Percentiles rank a stretch among this genome's conserved stretches.
phyloP scores from a whole-genome alignment of 352 stramenopile species.

The Phytophthora aleatoria region DNA sequence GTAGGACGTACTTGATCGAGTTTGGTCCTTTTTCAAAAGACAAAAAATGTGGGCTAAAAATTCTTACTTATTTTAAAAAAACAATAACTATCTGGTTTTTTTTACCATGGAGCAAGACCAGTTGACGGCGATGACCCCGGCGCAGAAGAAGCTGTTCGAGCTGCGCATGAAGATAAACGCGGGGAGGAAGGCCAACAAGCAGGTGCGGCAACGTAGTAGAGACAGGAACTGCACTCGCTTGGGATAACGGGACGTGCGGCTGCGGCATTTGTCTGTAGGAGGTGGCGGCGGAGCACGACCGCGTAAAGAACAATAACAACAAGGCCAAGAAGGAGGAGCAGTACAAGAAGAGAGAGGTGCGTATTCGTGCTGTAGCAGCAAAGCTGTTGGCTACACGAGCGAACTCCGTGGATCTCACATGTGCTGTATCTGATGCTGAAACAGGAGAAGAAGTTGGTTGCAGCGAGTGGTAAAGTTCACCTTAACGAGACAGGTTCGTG shows the following conservation, averaged over 20 bases:
- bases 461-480: constrained; percentile 53
- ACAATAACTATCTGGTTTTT: neutral
- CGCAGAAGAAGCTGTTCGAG: constrained; percentile 85
- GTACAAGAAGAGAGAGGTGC: constrained; percentile 61
- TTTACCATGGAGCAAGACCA: constrained; percentile 44
- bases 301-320: constrained; percentile 68
- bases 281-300: constrained; percentile 73
- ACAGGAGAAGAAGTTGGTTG: constrained; percentile 61
- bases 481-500: constrained; percentile 66
- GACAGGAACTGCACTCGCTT: neutral
- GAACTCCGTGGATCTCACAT: neutral
- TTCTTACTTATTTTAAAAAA: too few species aligned
- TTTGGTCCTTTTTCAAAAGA: too few species aligned
- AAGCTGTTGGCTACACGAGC: neutral
- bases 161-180: constrained; percentile 88
- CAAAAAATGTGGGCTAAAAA: too few species aligned
- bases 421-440: neutral
- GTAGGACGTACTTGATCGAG: too few species aligned
- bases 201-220: constrained; percentile 34
- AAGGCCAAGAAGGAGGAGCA: constrained; percentile 62
- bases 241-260: neutral
- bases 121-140: constrained; percentile 69
- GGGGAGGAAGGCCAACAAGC: constrained; percentile 79
- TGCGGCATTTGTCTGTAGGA: constrained; percentile 40
- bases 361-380: neutral